Evolutionary conservation across 805 yeast genomes (phyloP), one percentile per base, ranked within the genome.

Genomic region (Suhomyces pyralidae): DNA sequence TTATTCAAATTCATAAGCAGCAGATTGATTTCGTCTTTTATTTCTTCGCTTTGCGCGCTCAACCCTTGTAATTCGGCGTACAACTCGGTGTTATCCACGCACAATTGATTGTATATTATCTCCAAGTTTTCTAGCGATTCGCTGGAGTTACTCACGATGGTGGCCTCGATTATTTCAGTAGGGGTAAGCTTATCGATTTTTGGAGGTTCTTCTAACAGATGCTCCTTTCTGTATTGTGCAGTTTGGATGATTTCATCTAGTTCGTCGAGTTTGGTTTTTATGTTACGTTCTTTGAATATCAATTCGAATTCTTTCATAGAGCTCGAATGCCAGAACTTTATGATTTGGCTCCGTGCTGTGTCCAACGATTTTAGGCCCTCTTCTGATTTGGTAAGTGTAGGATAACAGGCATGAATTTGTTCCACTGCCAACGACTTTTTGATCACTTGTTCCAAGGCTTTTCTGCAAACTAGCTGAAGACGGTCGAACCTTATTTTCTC

Each of bases 371-470:
- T 68, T 3, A 69, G 64, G 3, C 85, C 86, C 22, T 71, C 75
- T n/a, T 68, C 70, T 14, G 77, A 66, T n/a, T 61, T 51, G 2
- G 84, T 74, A 43, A 82, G 73, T 6, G 68, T 65, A 2, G 88
- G 88, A 61, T 80, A 84, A 61, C 88, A 83, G 19, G 76, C 61
- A 48, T 71, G 66, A 22, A 84, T 63, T 54, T 80, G 81, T 12
- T 83, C 86, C 51, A 74, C 66, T 22, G 77, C 73, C 40, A 82
- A 69, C 42, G 82, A 72, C 56, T 75, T 78, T 43, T 65, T 67
- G 38, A 82, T 74, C 2, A 83, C 76, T 58, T 80, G 83, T 25
- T 79, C 78, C 25, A 84, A 69, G 0, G 88, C 86, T 52, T 80
- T 75, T 25, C 73, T 69, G 49, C 81, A 76, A 5, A 83, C 82